phyloP scores from a whole-genome alignment of 2,329 filamentous ascomycete species.

The Lasiodiplodia sp. region DNA sequence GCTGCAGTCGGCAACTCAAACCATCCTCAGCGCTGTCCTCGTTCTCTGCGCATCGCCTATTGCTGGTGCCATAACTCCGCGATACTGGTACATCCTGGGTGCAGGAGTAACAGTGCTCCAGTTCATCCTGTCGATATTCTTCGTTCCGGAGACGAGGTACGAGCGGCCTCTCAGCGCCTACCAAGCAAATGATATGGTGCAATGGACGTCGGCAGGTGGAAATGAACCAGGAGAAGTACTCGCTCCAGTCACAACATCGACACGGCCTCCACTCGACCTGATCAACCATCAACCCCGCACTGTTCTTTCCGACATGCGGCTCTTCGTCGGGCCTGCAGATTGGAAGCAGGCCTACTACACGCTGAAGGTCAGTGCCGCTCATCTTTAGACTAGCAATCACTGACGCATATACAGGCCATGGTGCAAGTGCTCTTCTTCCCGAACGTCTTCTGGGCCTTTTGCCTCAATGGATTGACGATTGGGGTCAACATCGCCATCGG shows the following conservation, averaged over 20 bases:
- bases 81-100: conserved; percentile 55
- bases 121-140: conserved; percentile 48
- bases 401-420: conserved; percentile 28
- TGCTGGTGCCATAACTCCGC: conserved; percentile 49
- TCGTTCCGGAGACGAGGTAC: conserved; percentile 55
- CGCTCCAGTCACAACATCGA: conserved; percentile 32
- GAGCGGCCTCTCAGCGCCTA: conserved; percentile 47
- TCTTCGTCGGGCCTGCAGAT: conserved; percentile 50
- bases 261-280: conserved; percentile 44
- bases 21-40: conserved; percentile 48
- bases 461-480: conserved; percentile 49
- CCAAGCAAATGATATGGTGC: conserved; percentile 29
- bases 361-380: conserved; percentile 33
- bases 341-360: conserved; percentile 45
- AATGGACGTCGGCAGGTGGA: conserved; percentile 32
- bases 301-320: conserved; percentile 46
- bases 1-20: conserved; percentile 52
- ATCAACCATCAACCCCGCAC: conserved; percentile 49
- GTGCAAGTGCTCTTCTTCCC: conserved; percentile 41
- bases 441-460: conserved; percentile 52
- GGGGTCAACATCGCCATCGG: conserved; percentile 54
- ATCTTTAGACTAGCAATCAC: background rate
- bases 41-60: conserved; percentile 53
- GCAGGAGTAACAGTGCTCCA: conserved; percentile 45
- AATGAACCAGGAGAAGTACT: conserved; percentile 37